phyloP scores from a whole-genome alignment of 345 rosid species.

The Arabidopsis thaliana region DNA sequence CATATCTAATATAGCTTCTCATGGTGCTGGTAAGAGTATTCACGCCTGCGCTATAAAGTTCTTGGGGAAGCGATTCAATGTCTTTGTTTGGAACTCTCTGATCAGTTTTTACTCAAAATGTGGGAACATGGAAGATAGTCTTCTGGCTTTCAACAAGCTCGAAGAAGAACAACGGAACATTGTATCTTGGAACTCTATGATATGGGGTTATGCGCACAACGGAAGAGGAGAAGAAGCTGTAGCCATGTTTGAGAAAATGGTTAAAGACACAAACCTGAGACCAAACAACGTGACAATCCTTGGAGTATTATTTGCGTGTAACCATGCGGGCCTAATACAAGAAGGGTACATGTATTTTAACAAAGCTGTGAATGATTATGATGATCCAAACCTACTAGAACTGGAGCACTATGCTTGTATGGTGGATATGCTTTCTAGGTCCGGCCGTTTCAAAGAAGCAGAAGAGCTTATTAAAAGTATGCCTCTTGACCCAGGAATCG shows the following conservation, averaged over 20 bases:
- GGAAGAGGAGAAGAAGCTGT: constrained; percentile 78
- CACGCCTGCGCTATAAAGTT: constrained; percentile 71
- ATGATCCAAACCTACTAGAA: constrained; percentile 51
- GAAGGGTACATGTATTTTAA: constrained; percentile 67
- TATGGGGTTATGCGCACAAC: constrained; percentile 81
- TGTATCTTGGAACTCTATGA: constrained; percentile 80
- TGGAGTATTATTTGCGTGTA: constrained; percentile 77
- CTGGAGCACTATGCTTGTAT: constrained; percentile 79
- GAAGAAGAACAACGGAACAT: constrained; percentile 44
- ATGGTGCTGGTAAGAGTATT: constrained; percentile 69
- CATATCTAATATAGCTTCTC: constrained; percentile 70
- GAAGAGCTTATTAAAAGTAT: constrained; percentile 53
- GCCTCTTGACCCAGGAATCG: constrained; percentile 77
- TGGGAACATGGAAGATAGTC: constrained; percentile 76
- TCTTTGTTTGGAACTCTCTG: constrained; percentile 65
- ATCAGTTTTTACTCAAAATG: constrained; percentile 84
- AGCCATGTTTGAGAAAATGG: constrained; percentile 57
- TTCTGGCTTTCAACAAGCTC: constrained; percentile 56
- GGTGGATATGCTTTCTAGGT: constrained; percentile 80
- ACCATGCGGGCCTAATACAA: constrained; percentile 75
- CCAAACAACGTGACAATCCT: constrained; percentile 72
- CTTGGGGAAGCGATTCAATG: constrained; percentile 47
- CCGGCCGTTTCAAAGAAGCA: constrained; percentile 69
- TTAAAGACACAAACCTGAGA: constrained; percentile 44
- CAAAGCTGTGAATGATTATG: constrained; percentile 41